Evolutionary conservation across 306 rosid genomes (phyloP), one percentile per base, ranked within the genome.

Genomic region (Leucaena leucocephala): DNA sequence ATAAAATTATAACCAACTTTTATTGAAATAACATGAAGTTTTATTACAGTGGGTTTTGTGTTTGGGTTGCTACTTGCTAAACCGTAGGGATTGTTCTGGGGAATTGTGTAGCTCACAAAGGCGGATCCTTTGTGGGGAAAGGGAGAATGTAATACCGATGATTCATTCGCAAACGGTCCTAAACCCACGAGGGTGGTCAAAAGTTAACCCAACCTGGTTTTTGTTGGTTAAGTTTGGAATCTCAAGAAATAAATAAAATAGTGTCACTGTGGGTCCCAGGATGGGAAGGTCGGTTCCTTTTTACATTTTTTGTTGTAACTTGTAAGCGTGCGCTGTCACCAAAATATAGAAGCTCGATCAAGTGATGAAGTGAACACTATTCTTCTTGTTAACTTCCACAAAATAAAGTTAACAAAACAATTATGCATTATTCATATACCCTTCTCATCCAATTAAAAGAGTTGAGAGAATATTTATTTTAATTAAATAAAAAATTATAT

Each of bases 161-260:
- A 52, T 15, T 5, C 61, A 59, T 57, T 22, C 48, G 79, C 85
- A 74, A 90, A 94, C 98, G 98, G 94, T 88, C 86, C 15, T 80
- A 88, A 88, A 94, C 93, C 80, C 86, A 74, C 8, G 80, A 54
- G 81, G 82, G 55, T 78, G 86, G 49, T 84, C 57, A 45, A 57
- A 64, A 52, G 68, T 82, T 81, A 81, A 87, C 86, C 84, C 71
- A 74, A 75, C 80, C 15, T 73, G 61, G 79, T 74, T 78, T 8
- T 71, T 2, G 42, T 27, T 27, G 77, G 83, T 78, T 78, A 68
- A 64, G 81, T 68, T 36, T 50, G 59, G 63, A 12, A 17, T 15
- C 57, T 33, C 57, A 5, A 27, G 4, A 45, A 22, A 63, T 5
- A 5, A 61, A 13, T 16, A 2, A 63, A 15, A 64, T 14, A 15